Conservation (phyloP, 305 asterid genomes). For the Fraxinus dipetala region DNA sequence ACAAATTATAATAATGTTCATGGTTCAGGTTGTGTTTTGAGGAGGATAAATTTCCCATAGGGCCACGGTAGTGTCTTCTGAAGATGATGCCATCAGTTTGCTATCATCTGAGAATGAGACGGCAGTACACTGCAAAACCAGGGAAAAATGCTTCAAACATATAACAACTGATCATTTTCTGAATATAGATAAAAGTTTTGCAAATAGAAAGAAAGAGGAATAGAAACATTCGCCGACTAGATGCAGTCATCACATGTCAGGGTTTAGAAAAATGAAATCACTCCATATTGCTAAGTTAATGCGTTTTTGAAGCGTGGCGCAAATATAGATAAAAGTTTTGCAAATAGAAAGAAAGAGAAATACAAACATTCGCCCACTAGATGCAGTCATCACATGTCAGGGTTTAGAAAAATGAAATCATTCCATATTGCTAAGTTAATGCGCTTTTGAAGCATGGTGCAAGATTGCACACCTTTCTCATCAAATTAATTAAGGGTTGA, state of each 20-base stretch:
- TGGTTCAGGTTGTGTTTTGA: conserved; percentile 15
- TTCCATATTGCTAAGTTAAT: neutral
- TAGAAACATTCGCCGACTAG: neutral
- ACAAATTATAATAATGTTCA: neutral
- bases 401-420: neutral
- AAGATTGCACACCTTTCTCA: neutral
- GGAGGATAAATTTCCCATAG: conserved; percentile 92
- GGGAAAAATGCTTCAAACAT: neutral
- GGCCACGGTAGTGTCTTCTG: conserved; percentile 83
- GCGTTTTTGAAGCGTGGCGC: neutral
- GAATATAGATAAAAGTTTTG: neutral
- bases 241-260: neutral
- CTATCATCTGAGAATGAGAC: conserved; percentile 60
- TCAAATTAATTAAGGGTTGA: neutral
- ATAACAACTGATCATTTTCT: neutral
- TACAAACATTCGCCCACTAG: neutral
- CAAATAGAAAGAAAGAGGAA: neutral
- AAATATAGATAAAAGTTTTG: neutral
- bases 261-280: neutral
- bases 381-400: neutral
- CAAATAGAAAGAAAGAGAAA: neutral
- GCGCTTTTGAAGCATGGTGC: neutral
- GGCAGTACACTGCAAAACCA: conserved; percentile 52
- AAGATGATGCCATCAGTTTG: conserved; percentile 70
- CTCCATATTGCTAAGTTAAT: neutral